phyloP scores from a whole-genome alignment of 2,329 filamentous ascomycete species.

The Xylaria hypoxylon region DNA sequence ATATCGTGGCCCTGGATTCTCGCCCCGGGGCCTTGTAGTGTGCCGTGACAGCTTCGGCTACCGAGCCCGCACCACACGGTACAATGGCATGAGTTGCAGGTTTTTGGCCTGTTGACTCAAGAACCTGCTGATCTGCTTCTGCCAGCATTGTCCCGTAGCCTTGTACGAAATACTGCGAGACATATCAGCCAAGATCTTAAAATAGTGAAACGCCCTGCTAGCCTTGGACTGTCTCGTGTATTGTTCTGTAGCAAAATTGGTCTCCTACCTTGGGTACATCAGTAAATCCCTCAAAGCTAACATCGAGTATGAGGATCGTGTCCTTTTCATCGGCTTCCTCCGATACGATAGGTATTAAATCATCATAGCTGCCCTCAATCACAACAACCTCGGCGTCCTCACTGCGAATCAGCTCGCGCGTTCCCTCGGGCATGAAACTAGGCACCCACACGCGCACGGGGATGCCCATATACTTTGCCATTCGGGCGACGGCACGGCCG shows the following conservation, averaged over 20 bases:
- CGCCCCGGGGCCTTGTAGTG: conserved; percentile 63
- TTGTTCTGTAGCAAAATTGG: neutral
- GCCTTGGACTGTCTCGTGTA: neutral
- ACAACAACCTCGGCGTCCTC: conserved; percentile 73
- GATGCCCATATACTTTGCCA: conserved; percentile 69
- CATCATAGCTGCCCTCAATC: conserved; percentile 72
- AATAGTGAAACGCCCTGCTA: neutral
- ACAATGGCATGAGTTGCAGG: conserved; percentile 66
- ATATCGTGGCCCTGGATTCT: conserved; percentile 55
- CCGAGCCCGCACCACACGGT: conserved; percentile 78
- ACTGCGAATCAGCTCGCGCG: conserved; percentile 64
- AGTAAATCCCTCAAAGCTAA: conserved; percentile 73
- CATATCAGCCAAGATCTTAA: conserved; percentile 18
- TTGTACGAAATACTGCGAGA: conserved; percentile 75
- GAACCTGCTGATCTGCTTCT: conserved; percentile 74
- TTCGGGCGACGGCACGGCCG: conserved; percentile 77
- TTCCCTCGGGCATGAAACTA: conserved; percentile 63
- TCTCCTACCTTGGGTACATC: conserved; percentile 67
- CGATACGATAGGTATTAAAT: conserved; percentile 64
- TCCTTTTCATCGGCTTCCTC: conserved; percentile 55
- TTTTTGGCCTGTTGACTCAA: conserved; percentile 51
- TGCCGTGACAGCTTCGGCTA: conserved; percentile 75
- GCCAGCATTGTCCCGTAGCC: conserved; percentile 79
- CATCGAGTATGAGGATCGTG: conserved; percentile 75
- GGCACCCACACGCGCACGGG: conserved; percentile 72